Evolutionary conservation across 1,284 basidiomycete species (phyloP).

Genomic region (Malassezia furfur): DNA sequence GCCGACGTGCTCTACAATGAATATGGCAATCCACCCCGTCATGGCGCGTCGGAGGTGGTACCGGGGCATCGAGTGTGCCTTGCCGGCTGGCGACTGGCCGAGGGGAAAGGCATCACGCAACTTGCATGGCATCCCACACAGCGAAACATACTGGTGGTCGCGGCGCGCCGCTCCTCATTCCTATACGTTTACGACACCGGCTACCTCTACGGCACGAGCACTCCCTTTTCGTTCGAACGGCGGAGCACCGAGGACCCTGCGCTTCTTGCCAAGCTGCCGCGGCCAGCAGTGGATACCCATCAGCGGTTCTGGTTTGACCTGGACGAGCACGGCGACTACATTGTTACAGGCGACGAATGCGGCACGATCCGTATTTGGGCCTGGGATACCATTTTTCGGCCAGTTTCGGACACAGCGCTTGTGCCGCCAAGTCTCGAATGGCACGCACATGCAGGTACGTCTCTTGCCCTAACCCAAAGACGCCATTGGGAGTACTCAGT

Average conservation of each 20-base stretch:
- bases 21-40: neutral
- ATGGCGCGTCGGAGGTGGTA: neutral
- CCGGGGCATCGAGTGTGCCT: conserved; percentile 1
- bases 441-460: conserved; percentile 13
- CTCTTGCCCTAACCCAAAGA: neutral
- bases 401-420: neutral
- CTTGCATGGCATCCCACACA: conserved; percentile 13
- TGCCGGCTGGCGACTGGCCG: conserved; percentile 3
- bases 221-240: neutral
- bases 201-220: conserved; percentile 9
- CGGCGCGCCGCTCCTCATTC: neutral
- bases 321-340: conserved; percentile 1
- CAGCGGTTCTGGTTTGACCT: conserved; percentile 13
- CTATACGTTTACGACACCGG: conserved; percentile 13
- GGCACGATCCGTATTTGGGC: conserved; percentile 7
- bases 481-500: conserved; percentile 11
- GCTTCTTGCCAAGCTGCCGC: conserved; percentile 1
- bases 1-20: neutral
- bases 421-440: neutral
- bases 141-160: conserved; percentile 8
- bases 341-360: conserved; percentile 8
- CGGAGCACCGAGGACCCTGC: neutral
- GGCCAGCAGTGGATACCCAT: neutral
- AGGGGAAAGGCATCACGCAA: conserved; percentile 9
- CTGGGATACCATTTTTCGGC: neutral